Evolutionary conservation across 106 monocot genomes (phyloP).

Genomic region (Acanthochlamys bracteata): DNA sequence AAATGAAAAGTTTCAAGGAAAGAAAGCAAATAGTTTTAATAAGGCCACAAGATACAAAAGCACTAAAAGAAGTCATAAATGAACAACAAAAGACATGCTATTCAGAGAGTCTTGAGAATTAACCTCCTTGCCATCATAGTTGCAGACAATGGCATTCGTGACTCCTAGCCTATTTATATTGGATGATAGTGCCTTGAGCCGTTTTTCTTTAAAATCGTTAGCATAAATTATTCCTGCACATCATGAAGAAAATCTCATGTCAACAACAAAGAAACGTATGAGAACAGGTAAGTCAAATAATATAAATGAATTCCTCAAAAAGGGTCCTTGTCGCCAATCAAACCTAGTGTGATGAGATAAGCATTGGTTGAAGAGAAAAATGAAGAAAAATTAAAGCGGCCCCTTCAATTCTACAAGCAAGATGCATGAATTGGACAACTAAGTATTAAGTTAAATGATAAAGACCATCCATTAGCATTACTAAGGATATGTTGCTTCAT

Average conservation of each 20-base stretch:
- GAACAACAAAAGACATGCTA: too few species aligned
- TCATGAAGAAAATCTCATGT: not conserved
- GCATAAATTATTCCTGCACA: slow-evolving; percentile 83
- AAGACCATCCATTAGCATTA: too few species aligned
- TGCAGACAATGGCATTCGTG: slow-evolving; percentile 83
- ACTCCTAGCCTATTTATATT: slow-evolving; percentile 97
- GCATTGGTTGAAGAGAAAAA: too few species aligned
- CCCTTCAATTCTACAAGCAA: too few species aligned
- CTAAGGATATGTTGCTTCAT: too few species aligned
- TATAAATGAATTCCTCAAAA: not conserved
- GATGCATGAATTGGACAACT: too few species aligned
- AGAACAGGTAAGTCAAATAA: not conserved
- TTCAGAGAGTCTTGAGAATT: slow-evolving; percentile 9
- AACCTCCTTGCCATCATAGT: slow-evolving; percentile 98
- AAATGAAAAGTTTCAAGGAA: not conserved
- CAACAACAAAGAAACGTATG: not conserved
- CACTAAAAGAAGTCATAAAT: too few species aligned
- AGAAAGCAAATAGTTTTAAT: not conserved
- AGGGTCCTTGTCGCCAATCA: too few species aligned
- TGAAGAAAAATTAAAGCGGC: too few species aligned
- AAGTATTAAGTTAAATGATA: too few species aligned
- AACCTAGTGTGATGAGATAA: too few species aligned
- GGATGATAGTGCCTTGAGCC: slow-evolving; percentile 65
- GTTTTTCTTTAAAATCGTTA: slow-evolving; percentile 76
- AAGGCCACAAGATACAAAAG: too few species aligned